Evolutionary conservation across 2,329 filamentous ascomycete species (phyloP), one percentile per base, ranked within the genome.

Genomic region (Verticillium tricorpus): DNA sequence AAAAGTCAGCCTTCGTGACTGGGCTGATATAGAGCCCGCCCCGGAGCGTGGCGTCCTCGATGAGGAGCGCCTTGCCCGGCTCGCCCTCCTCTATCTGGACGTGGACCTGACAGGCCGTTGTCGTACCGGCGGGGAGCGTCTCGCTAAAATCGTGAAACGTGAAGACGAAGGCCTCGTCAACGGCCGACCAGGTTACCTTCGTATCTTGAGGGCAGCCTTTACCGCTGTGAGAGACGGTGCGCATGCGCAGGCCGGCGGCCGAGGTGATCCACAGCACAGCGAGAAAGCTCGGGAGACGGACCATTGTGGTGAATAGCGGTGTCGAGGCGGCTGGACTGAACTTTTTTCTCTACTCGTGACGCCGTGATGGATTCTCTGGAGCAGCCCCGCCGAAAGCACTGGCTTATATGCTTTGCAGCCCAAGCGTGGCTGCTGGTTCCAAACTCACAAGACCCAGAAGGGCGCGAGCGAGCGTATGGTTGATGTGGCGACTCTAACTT

Each of bases 121-220:
- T 63, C 61, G 78, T 74, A 17, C 71, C 75, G 34, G 70, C 71
- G 62, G 74, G 71, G 64, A 76, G 66, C 34, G 72, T 68, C 37
- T 69, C 61, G 65, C 77, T 76, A 58, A 78, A 76, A 59, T 72
- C 77, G 0, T 77, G 73, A 62, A 78, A 69, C 60, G 77, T 78
- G 63, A 76, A 78, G 62, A 78, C 76, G 25, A 62, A 50, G 25
- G 64, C 65, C 32, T 62, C 63, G 25, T 67, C 60, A 19, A 32
- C 56, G 34, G 67, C 68, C 6, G 64, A 62, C 63, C 63, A 63
- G 8, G 61, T 63, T 34, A 64, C 34, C 32, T 45, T 63, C 7
- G 61, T 56, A 31, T 54, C 54, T 28, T 63, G 63, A 6, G 56
- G 52, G 45, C 61, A 64, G 8, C 40, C 63, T 3, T 59, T 61